phyloP scores from a whole-genome alignment of 2,329 filamentous ascomycete genomes.

The Alternaria hordeiaustralica region DNA sequence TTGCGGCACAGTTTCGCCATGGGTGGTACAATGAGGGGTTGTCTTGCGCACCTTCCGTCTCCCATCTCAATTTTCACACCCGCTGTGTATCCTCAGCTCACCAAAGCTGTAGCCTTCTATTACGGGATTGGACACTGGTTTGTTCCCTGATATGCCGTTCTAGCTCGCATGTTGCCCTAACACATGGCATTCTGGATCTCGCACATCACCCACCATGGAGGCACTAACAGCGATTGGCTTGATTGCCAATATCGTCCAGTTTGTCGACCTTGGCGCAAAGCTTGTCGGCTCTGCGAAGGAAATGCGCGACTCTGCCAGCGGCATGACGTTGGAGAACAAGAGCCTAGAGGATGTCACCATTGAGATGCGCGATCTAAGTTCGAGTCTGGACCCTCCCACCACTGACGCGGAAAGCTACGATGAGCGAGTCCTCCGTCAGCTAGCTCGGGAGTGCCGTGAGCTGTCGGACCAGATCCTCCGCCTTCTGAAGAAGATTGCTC shows the following conservation, averaged over 20 bases:
- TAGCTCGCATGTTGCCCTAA: no score
- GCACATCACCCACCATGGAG: not conserved
- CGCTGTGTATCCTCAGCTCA: no score
- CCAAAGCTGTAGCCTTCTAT: no score
- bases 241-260: not conserved
- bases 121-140: no score
- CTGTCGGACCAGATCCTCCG: not conserved
- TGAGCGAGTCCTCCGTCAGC: accelerated
- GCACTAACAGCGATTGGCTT: not conserved
- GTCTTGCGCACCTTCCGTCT: not conserved
- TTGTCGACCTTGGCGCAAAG: not conserved
- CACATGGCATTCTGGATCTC: not conserved
- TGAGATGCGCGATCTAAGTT: not conserved
- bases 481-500: not conserved
- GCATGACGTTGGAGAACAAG: not conserved
- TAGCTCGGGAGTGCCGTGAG: not conserved
- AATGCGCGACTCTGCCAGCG: not conserved
- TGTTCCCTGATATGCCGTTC: no score
- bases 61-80: not conserved
- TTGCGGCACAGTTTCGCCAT: not conserved
- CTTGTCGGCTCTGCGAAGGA: not conserved
- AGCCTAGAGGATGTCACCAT: not conserved
- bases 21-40: not conserved
- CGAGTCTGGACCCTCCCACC: accelerated
- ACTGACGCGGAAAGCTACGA: accelerated